A percentile compares a stretch with the other conserved stretches of the same genome.
These are phyloP conservation scores for Mycena rebaudengoi DNA, from an alignment of 768 basidiomycete genomes.

Conservation along the genomic window DNA sequence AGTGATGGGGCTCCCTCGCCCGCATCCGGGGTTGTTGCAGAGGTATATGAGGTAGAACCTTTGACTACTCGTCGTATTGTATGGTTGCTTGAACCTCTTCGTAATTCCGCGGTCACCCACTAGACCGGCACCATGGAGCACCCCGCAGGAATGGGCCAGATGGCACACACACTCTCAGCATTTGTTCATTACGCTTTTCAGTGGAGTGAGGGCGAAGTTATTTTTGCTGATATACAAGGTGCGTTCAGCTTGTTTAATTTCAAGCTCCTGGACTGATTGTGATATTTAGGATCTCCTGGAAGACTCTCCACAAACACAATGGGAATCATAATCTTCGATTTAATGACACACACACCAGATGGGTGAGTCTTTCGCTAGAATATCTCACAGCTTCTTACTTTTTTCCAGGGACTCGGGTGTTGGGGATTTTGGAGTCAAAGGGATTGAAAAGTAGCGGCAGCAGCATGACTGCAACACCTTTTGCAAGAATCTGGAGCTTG, in stretches of 20 bases:
- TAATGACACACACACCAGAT: constrained; percentile 7
- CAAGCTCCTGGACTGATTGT: neutral
- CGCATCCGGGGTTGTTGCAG: neutral
- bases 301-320: constrained; percentile 4
- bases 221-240: constrained; percentile 8
- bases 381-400: neutral
- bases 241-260: neutral
- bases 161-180: neutral
- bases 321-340: constrained; percentile 7
- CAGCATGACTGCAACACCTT: constrained; percentile 9
- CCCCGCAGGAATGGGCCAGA: neutral
- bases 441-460: constrained; percentile 1
- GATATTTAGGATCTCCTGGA: neutral
- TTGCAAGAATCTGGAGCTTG: constrained; percentile 1
- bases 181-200: constrained; percentile 1
- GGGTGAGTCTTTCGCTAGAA: neutral
- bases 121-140: neutral
- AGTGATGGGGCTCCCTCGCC: neutral
- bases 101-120: constrained; percentile 3
- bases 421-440: neutral
- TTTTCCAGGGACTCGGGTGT: constrained; percentile 4
- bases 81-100: constrained; percentile 5
- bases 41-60: neutral
- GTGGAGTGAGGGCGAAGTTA: neutral
- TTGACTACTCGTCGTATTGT: neutral